Evolutionary conservation across 1,139 yeast species (phyloP).

Genomic region (Cylindricascospora bacillispora): DNA sequence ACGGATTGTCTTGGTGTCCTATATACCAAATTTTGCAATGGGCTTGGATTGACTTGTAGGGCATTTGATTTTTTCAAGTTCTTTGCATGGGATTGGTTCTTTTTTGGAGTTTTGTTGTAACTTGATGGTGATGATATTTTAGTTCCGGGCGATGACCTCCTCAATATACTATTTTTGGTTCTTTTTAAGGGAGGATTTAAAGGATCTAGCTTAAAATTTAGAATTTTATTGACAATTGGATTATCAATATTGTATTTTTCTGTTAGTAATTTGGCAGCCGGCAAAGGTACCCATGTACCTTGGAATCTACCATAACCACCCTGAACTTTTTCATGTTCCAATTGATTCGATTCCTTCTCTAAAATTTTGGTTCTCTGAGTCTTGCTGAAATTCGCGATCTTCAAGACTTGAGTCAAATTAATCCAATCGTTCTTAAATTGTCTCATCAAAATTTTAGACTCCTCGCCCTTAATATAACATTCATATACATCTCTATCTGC

Average conservation of each 20-base stretch:
- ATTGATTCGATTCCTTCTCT: slow-evolving; percentile 79
- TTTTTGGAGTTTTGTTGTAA: slow-evolving; percentile 26
- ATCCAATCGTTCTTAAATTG: slow-evolving; percentile 70
- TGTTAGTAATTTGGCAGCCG: slow-evolving; percentile 40
- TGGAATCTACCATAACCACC: slow-evolving; percentile 94
- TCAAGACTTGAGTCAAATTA: slow-evolving; percentile 83
- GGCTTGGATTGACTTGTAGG: slow-evolving; percentile 22
- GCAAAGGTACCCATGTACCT: slow-evolving; percentile 84
- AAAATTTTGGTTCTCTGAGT: slow-evolving; percentile 73
- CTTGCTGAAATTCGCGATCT: slow-evolving; percentile 78
- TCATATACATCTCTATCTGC: slow-evolving; percentile 43
- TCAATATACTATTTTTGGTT: slow-evolving; percentile 28
- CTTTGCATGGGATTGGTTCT: slow-evolving; percentile 19
- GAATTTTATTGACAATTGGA: slow-evolving; percentile 39
- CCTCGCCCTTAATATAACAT: slow-evolving; percentile 30
- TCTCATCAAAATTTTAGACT: slow-evolving; percentile 42
- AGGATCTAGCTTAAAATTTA: slow-evolving; percentile 37
- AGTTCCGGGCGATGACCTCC: slow-evolving; percentile 22
- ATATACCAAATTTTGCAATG: slow-evolving; percentile 22
- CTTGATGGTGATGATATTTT: slow-evolving; percentile 23
- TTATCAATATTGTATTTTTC: slow-evolving; percentile 41
- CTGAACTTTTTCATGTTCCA: slow-evolving; percentile 82
- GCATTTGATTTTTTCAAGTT: slow-evolving; percentile 5
- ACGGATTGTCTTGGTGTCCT: slow-evolving; percentile 22
- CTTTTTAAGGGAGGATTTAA: slow-evolving; percentile 39